A percentile compares a stretch with the other conserved stretches of the same genome.
These are phyloP conservation scores for Trichosphaerium sp. DNA, from an alignment of 78 protist species.

Conservation along the genomic window DNA sequence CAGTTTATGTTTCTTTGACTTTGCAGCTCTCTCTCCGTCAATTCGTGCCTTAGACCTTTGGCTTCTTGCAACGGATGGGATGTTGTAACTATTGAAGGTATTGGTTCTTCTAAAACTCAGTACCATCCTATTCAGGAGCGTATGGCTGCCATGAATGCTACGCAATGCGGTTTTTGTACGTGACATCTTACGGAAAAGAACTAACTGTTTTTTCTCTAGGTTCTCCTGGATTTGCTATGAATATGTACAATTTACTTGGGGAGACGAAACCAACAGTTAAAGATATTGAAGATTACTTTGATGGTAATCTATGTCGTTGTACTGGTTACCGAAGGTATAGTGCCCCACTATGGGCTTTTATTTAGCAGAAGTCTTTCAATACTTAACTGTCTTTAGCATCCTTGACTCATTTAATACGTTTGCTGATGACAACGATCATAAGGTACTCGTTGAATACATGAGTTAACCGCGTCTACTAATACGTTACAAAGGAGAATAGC, in stretches of 20 bases:
- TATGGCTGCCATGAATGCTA: slow-evolving; percentile 2
- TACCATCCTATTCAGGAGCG: slow-evolving; percentile 31
- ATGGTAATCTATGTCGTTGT: slow-evolving; percentile 3
- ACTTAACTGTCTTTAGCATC: too few species aligned
- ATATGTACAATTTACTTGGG: background rate
- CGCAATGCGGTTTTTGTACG: slow-evolving; percentile 68
- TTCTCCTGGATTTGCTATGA: slow-evolving; percentile 21
- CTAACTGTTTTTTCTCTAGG: too few species aligned
- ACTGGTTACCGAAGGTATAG: background rate
- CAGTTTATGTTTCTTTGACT: background rate
- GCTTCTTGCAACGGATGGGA: too few species aligned
- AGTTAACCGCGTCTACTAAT: background rate
- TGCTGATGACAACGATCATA: background rate
- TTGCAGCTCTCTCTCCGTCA: background rate
- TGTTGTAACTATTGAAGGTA: background rate
- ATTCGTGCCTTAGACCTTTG: background rate
- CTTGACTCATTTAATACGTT: background rate
- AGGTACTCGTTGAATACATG: background rate
- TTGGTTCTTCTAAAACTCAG: background rate
- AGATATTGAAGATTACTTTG: background rate
- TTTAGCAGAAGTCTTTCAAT: too few species aligned
- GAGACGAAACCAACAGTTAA: background rate
- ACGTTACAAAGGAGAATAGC: too few species aligned
- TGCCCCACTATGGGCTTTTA: too few species aligned
- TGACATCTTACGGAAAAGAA: too few species aligned